Evolutionary conservation across 441 rosid species (phyloP).

Genomic region (Gossypium schwendimanii): DNA sequence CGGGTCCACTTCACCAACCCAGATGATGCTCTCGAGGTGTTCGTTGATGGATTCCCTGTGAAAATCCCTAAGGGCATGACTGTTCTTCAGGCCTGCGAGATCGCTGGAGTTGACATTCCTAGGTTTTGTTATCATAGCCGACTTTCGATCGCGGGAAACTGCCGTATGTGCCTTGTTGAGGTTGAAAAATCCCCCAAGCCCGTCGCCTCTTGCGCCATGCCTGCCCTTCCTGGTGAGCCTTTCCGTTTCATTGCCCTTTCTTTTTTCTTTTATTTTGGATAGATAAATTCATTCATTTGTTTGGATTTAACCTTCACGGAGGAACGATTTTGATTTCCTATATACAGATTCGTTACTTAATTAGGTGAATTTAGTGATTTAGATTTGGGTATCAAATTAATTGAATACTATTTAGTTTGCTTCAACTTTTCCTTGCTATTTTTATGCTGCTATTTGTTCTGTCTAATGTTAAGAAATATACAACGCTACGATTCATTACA

Average conservation of each 20-base stretch:
- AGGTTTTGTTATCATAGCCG: slow-evolving; percentile 87
- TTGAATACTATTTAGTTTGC: neutral
- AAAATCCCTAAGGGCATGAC: slow-evolving; percentile 95
- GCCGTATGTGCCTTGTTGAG: slow-evolving; percentile 97
- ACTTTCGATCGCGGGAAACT: slow-evolving; percentile 90
- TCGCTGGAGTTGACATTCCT: slow-evolving; percentile 93
- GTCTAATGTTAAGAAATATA: neutral
- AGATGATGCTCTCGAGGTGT: slow-evolving; percentile 89
- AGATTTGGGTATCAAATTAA: neutral
- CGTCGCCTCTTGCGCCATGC: slow-evolving; percentile 98
- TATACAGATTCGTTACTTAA: neutral
- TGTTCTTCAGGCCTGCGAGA: slow-evolving; percentile 91
- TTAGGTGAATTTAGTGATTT: neutral
- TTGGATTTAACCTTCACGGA: neutral
- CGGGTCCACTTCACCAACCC: slow-evolving; percentile 69
- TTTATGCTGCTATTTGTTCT: neutral
- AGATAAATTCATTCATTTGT: neutral
- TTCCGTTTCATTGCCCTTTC: neutral
- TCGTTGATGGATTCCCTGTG: slow-evolving; percentile 81
- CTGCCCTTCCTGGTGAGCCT: slow-evolving; percentile 83
- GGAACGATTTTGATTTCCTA: neutral
- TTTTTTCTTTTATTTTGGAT: neutral
- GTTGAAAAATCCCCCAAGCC: slow-evolving; percentile 98
- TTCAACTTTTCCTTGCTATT: neutral
- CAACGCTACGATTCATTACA: neutral